phyloP scores from a whole-genome alignment of 345 rosid species.

The Syzygium grande region DNA sequence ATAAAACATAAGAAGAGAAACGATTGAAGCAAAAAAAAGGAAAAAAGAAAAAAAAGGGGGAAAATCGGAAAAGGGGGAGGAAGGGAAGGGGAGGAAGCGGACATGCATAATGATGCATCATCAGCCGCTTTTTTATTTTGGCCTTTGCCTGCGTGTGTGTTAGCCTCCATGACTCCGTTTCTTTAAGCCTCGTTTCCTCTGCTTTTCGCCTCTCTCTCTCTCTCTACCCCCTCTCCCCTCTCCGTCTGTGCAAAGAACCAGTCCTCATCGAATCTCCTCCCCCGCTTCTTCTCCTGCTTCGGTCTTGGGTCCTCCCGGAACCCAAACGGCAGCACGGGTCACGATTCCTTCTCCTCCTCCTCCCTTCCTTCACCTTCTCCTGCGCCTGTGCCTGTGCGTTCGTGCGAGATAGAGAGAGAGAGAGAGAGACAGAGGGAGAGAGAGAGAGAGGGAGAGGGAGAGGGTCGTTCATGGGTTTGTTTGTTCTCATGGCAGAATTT shows the following conservation, averaged over 20 bases:
- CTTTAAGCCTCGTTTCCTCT: background rate
- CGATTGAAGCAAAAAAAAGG: too few species aligned
- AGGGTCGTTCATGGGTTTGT: background rate
- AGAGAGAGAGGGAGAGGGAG: background rate
- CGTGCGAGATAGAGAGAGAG: background rate
- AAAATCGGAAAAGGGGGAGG: background rate
- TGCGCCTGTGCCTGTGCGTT: background rate
- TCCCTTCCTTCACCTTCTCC: background rate
- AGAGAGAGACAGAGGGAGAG: background rate
- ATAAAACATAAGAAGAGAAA: background rate
- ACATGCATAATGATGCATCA: background rate
- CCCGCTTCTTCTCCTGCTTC: background rate
- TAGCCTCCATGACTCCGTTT: background rate
- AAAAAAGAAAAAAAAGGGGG: background rate
- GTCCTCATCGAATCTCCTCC: background rate
- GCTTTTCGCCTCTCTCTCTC: background rate
- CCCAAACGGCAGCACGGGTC: background rate
- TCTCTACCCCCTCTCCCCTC: too few species aligned
- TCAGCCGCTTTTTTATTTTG: background rate
- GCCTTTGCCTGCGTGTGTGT: background rate
- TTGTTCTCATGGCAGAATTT: background rate
- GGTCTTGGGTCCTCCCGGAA: background rate
- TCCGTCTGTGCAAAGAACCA: too few species aligned
- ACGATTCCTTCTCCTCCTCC: background rate
- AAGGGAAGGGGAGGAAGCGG: background rate